Percentiles rank a stretch among this genome's conserved stretches.
These are phyloP conservation scores for Erythrobasidium hasegawianum DNA, from an alignment of 1,284 basidiomycete genomes.

Conservation along the genomic window DNA sequence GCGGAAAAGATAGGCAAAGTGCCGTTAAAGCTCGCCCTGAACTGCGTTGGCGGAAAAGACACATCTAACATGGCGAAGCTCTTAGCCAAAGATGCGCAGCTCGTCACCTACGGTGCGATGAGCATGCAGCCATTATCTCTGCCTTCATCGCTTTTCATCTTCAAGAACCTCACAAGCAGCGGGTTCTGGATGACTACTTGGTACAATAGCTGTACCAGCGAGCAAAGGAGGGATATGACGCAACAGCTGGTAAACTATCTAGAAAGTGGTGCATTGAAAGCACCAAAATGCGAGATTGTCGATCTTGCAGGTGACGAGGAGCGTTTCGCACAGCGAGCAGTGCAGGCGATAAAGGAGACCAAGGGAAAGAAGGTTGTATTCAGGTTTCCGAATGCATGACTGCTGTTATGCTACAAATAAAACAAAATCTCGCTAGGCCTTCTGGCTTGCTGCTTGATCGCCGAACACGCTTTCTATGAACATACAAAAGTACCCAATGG, in stretches of 20 bases:
- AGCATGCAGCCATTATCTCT: conserved; percentile 71
- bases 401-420: neutral
- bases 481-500: conserved; percentile 12
- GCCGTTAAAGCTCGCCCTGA: conserved; percentile 60
- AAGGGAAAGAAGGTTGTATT: conserved; percentile 69
- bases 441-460: neutral
- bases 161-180: conserved; percentile 54
- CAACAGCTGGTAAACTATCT: conserved; percentile 57
- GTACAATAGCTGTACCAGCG: conserved; percentile 54
- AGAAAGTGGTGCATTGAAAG: conserved; percentile 60
- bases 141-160: conserved; percentile 75
- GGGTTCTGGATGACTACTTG: conserved; percentile 55
- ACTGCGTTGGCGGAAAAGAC: conserved; percentile 70
- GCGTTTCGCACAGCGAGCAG: conserved; percentile 56
- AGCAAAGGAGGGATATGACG: conserved; percentile 53
- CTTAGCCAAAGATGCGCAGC: conserved; percentile 56
- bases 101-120: conserved; percentile 86
- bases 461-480: conserved; percentile 24
- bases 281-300: conserved; percentile 65
- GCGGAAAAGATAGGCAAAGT: conserved; percentile 36
- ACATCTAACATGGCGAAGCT: conserved; percentile 63
- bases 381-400: conserved; percentile 52
- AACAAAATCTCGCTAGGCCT: neutral
- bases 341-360: conserved; percentile 54
- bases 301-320: conserved; percentile 56